Conservation (phyloP, 257 asterid genomes). For the Solanum dulcamara region DNA sequence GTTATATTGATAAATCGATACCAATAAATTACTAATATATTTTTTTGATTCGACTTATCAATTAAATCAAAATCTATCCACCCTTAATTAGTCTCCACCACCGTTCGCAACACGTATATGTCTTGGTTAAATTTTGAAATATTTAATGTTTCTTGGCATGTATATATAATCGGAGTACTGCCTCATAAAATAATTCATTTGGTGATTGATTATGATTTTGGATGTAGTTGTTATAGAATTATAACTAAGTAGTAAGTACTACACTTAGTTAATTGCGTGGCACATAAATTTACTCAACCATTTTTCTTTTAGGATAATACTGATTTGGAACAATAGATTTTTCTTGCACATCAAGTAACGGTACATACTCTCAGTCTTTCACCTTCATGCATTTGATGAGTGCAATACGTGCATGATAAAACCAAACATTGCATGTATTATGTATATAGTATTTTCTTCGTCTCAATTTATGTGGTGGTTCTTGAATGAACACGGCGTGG, state of each 20-base stretch:
- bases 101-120: neutral
- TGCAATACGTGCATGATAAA: neutral
- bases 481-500: too few species aligned
- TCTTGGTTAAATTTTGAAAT: neutral
- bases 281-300: neutral
- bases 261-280: neutral
- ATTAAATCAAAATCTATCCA: neutral
- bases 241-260: neutral
- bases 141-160: neutral
- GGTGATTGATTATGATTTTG: neutral
- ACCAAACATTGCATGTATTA: neutral
- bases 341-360: neutral
- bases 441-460: neutral
- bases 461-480: neutral
- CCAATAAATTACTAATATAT: too few species aligned
- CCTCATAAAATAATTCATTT: neutral
- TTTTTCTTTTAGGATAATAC: too few species aligned
- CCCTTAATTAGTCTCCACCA: neutral
- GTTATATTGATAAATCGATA: too few species aligned
- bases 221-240: neutral
- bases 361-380: neutral
- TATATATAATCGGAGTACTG: neutral
- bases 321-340: neutral
- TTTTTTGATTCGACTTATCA: too few species aligned
- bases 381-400: neutral